Evolutionary conservation across 345 rosid genomes (phyloP), one percentile per base, ranked within the genome.

Genomic region (Mallotus nudiflorus): DNA sequence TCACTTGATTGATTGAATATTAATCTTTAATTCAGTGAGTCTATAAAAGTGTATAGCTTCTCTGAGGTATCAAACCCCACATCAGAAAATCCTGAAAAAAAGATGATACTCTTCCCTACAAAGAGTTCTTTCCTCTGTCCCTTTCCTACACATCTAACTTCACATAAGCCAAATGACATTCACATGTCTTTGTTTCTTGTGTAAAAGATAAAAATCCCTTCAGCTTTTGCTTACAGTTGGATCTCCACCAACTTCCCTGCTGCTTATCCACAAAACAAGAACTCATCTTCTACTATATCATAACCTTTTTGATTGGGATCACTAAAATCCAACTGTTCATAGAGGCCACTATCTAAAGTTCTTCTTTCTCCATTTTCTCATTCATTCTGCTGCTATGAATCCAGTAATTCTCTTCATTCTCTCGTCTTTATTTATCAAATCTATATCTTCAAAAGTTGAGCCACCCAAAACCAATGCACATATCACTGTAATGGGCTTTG

Each of bases 401-500:
- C 85, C 74, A 4, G 27, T 80, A 10, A 44, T 78, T 77, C 46
- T 82, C 69, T 77, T 87, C 74, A 18, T 82, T 64, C 62, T 81
- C 40, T 83, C 87, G 0, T 68, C 60, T 70, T 61, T 85, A 66
- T 72, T 84, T 20, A 57, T 69, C 58, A 66, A 25, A 65, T 65
- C 91, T 54, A 35, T 69, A 3, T 81, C 91, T 62, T 75, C 75
- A 68, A 79, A 69, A 79, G 64, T 56, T 25, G 68, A 68, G 58
- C 75, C 80, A 31, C 1, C 74, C 19, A 82, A 74, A 60, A 58
- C 65, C 51, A 59, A 62, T 66, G 87, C 96, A 18, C 84, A 86
- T 51, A 82, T 91, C 74, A 80, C 87, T 13, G 89, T 96, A 5
- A 87, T 91, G 91, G 99, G 99, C 68, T 80, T 91, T 73, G 99